Evolutionary conservation across 768 basidiomycete species (phyloP).

Genomic region (Saitozyma sp.): DNA sequence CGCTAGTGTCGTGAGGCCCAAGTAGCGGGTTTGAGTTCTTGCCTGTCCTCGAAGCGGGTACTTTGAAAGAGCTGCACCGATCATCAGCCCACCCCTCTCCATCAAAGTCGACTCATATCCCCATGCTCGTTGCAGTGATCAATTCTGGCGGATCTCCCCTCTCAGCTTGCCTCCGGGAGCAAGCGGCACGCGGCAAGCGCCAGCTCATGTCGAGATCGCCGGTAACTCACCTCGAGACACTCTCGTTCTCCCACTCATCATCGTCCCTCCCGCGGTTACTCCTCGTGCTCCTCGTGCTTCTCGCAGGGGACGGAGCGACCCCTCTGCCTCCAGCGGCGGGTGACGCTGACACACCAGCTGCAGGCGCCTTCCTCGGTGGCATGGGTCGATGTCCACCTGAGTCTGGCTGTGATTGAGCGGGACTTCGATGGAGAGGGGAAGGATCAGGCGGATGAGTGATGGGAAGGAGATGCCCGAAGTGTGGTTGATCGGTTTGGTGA

Average conservation of each 20-base stretch:
- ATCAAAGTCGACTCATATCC: no score
- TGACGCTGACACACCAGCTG: no score
- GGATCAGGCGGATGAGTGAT: no score
- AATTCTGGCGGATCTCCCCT: background rate
- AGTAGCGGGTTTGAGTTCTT: conserved; percentile 12
- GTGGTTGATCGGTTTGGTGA: no score
- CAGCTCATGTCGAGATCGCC: background rate
- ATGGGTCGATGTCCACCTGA: no score
- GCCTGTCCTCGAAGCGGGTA: conserved; percentile 18
- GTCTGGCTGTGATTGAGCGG: no score
- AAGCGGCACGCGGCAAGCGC: background rate
- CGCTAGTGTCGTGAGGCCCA: conserved; percentile 32
- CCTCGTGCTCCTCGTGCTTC: conserved; percentile 30
- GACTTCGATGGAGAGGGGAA: no score
- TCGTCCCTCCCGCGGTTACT: conserved; percentile 14
- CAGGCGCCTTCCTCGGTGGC: no score
- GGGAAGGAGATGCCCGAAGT: no score
- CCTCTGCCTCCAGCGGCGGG: background rate
- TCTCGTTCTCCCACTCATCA: conserved; percentile 42
- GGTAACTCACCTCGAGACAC: conserved; percentile 27
- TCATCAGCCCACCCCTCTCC: no score
- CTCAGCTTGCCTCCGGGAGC: background rate
- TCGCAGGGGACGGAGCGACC: conserved; percentile 35
- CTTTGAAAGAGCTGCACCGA: conserved; percentile 20
- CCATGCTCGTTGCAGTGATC: background rate